Evolutionary conservation across 2,329 filamentous ascomycete genomes (phyloP).

Genomic region (Thelonectria blattea): DNA sequence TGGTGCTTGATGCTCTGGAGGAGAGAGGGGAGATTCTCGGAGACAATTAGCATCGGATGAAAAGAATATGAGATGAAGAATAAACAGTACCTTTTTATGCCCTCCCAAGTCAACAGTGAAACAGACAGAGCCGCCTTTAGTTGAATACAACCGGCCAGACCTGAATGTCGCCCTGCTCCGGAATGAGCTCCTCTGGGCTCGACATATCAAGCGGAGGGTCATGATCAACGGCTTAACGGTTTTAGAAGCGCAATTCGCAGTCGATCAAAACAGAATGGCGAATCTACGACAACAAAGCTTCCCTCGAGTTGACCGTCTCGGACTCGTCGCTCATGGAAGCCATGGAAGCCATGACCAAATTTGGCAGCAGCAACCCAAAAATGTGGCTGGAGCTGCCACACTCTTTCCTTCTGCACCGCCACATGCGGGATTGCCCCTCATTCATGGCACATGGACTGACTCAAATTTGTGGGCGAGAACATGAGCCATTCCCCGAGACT

Average conservation of each 20-base stretch:
- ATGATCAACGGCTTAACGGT: conserved; percentile 21
- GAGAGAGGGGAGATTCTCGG: conserved; percentile 26
- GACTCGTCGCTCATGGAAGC: not conserved
- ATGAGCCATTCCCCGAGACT: conserved; percentile 24
- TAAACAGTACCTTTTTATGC: conserved; percentile 23
- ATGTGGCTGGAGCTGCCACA: conserved; percentile 30
- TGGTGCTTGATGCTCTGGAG: conserved; percentile 30
- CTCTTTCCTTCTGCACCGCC: conserved; percentile 28
- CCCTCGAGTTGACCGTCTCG: not conserved
- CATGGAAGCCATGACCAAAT: not conserved
- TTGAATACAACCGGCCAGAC: conserved; percentile 33
- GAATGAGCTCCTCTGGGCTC: conserved; percentile 29
- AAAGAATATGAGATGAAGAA: too few relatives aligned
- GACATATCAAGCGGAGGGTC: conserved; percentile 28
- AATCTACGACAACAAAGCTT: not conserved
- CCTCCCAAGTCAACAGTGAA: conserved; percentile 33
- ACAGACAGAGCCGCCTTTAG: conserved; percentile 18
- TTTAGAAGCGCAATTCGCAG: not conserved
- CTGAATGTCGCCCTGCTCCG: conserved; percentile 21
- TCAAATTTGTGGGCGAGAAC: conserved; percentile 33
- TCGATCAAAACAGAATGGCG: not conserved
- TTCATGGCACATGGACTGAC: conserved; percentile 25
- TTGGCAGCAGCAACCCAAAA: not conserved
- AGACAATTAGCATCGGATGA: conserved; percentile 19
- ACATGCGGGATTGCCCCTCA: conserved; percentile 21